Base-by-base conservation (phyloP, 2,329 filamentous ascomycete genomes). In the Sclerotinia borealis region DNA sequence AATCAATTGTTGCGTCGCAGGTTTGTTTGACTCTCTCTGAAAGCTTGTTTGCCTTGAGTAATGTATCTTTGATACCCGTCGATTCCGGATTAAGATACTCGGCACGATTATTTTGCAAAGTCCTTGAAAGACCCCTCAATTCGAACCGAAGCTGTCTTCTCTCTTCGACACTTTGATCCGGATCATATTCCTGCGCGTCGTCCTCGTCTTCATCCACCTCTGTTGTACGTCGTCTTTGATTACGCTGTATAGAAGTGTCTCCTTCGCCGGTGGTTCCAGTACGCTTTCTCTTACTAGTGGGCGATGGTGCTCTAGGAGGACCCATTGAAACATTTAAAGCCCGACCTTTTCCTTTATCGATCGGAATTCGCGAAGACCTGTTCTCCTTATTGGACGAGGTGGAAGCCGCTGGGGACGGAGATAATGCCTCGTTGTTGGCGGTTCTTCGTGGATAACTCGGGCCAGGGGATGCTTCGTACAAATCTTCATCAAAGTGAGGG, bases 1-100 rank as follows among this genome's bases (percentile, higher is more conserved):
- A 92, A 74, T 99, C 95, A 65, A 96, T 88, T 0, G 90, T 91
- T 0, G 95, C 95, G 74, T 98, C 95, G 2, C 88, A 86, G 0
- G 95, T 96, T 78, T 97, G 93, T 71, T 89, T 91, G 65, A 96
- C 88, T 68, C 85, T 81, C 63, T 81, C 80, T 66, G 88, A 87
- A 17, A 88, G 77, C 41, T 80, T 75, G 69, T 95, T 87, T 19
- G 89, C 87, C 67, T 83, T 82, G 29, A 83, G 75, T 29, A 98
- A 79, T 1, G 86, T 85, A 11, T 88, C 80, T 64, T 83, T 79
- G 19, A 96, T 79, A 1, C 86, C 85, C 29, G 81, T 79, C 10
- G 88, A 90, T 43, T 85, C 84, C 1, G 82, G 80, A 68, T 86
- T 82, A 29, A 96, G 76, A 65, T 86, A 89, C 69, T 93, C 88